Conservation (phyloP, 306 rosid genomes). For the Cucumis hystrix region DNA sequence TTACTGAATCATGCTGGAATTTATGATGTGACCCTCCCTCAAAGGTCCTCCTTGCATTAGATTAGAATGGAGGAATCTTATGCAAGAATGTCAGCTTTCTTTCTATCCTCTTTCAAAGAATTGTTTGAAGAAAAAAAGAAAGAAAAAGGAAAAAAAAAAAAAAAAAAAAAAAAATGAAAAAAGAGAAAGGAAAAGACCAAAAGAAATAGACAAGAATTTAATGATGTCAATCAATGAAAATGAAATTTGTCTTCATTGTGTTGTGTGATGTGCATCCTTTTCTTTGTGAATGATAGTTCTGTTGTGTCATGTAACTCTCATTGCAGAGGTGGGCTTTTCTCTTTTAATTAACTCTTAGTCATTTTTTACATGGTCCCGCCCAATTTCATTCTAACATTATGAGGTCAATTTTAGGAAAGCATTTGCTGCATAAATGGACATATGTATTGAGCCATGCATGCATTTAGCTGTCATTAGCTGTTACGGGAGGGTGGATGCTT, state of each 20-base stretch:
- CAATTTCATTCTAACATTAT: background rate
- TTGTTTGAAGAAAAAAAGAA: background rate
- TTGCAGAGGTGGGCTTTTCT: background rate
- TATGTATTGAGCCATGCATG: background rate
- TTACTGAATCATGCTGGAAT: constrained; percentile 3
- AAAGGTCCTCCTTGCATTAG: constrained; percentile 2
- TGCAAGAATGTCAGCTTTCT: constrained; percentile 1
- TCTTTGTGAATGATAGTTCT: background rate
- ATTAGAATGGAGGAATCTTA: background rate
- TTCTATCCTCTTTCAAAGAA: background rate
- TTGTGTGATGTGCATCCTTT: background rate
- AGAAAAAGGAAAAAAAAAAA: background rate
- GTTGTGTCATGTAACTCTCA: background rate
- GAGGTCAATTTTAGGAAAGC: background rate
- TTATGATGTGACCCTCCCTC: background rate
- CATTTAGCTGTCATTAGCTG: background rate
- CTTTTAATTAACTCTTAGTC: background rate
- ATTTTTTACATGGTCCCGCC: background rate
- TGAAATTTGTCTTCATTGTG: background rate
- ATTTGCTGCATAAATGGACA: background rate
- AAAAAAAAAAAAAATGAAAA: background rate
- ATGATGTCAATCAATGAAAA: background rate
- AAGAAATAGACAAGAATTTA: background rate
- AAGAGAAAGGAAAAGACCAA: background rate
- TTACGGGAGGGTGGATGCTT: background rate